A percentile compares a stretch with the other conserved stretches of the same genome.
Evolutionary conservation across 169 alveolate genomes (phyloP).

Genomic region (Toxoplasma gondii): DNA sequence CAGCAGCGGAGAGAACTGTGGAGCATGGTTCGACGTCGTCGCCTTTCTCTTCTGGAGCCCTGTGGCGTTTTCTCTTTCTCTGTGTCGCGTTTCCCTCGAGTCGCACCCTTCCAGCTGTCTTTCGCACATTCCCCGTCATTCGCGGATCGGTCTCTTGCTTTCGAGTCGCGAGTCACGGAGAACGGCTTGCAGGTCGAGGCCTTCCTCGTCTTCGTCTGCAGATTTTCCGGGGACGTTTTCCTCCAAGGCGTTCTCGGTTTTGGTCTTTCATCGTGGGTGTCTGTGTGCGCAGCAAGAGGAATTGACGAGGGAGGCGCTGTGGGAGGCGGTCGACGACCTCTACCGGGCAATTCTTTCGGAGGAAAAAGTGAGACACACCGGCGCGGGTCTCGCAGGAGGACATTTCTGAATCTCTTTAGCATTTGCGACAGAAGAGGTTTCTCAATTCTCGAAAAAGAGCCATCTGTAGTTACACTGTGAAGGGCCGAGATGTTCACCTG

Average conservation of each 20-base stretch:
- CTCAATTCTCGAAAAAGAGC: too few relatives aligned
- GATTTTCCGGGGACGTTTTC: too few relatives aligned
- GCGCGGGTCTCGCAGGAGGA: too few relatives aligned
- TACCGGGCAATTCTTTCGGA: background rate
- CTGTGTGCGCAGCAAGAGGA: slow-evolving; percentile 43
- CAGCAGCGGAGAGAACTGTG: background rate
- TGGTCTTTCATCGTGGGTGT: too few relatives aligned
- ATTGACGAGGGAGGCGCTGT: slow-evolving; percentile 36
- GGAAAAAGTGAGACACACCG: background rate
- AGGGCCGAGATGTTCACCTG: too few relatives aligned
- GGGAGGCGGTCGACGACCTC: slow-evolving; percentile 67
- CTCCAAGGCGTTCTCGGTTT: too few relatives aligned
- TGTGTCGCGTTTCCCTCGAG: background rate
- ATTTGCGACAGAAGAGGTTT: too few relatives aligned
- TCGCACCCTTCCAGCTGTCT: background rate
- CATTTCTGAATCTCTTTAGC: too few relatives aligned
- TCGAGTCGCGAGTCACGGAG: too few relatives aligned
- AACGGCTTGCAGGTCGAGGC: too few relatives aligned
- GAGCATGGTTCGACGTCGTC: background rate
- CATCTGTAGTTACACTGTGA: too few relatives aligned
- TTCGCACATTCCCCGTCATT: background rate
- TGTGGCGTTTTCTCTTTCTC: background rate
- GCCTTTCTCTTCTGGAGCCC: background rate
- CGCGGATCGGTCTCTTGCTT: background rate
- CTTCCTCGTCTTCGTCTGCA: too few relatives aligned